Conservation (phyloP, 495 filamentous ascomycete genomes). For the Xylaria curta region DNA sequence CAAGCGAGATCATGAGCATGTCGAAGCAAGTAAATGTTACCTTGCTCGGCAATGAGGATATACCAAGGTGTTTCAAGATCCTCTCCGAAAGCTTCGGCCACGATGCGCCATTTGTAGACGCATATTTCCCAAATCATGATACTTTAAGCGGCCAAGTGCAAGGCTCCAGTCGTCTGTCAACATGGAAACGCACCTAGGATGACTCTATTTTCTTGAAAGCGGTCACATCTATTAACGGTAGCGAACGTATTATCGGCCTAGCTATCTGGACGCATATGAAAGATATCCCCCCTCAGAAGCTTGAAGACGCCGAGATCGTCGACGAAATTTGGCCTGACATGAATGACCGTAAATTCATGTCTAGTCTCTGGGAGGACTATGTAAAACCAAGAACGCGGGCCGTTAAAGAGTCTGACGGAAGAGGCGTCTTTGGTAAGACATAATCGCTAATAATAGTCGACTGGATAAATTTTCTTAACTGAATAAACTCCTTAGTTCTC, state of each 20-base stretch:
- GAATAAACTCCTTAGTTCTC: conserved; percentile 38
- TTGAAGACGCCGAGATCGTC: conserved; percentile 31
- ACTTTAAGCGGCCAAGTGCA: conserved; percentile 29
- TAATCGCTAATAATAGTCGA: not conserved
- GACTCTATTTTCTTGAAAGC: conserved; percentile 33
- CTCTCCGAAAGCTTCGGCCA: conserved; percentile 35
- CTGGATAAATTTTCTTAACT: not conserved
- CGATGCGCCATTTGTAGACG: conserved; percentile 35
- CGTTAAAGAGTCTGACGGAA: conserved; percentile 23
- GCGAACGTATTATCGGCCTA: conserved; percentile 31
- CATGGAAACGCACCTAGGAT: conserved; percentile 25
- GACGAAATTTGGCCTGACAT: conserved; percentile 34
- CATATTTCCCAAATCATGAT: conserved; percentile 35
- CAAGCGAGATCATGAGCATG: not conserved
- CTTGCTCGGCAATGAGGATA: conserved; percentile 30
- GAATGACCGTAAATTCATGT: conserved; percentile 35
- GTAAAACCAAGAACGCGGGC: conserved; percentile 30
- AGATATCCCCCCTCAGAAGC: conserved; percentile 28
- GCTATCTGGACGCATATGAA: conserved; percentile 38
- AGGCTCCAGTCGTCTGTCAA: conserved; percentile 29
- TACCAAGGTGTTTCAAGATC: conserved; percentile 32
- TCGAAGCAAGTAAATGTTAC: not conserved
- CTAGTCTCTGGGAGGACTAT: conserved; percentile 33
- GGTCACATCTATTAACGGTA: not conserved
- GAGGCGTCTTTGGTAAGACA: conserved; percentile 32